Percentiles rank a stretch among this genome's conserved stretches.
phyloP scores from a whole-genome alignment of 192 early-diverging fungal genomes.

The Entophlyctis luteolus region DNA sequence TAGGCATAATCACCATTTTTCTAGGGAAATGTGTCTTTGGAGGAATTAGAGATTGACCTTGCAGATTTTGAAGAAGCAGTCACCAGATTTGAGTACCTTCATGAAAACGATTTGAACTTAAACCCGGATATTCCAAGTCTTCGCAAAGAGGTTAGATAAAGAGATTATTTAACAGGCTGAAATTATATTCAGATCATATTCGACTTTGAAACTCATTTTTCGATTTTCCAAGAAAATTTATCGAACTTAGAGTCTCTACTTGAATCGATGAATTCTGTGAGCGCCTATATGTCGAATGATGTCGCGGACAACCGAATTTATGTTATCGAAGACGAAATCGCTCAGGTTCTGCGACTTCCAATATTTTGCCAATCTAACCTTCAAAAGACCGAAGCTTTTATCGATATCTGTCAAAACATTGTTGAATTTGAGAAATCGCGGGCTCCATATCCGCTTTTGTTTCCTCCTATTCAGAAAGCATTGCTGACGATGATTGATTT shows the following conservation, averaged over 20 bases:
- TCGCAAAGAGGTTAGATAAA: neutral
- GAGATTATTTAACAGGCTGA: neutral
- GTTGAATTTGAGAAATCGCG: neutral
- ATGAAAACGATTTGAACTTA: neutral
- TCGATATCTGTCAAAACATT: neutral
- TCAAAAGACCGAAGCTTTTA: neutral
- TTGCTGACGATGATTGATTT: neutral
- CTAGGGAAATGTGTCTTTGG: too few relatives aligned
- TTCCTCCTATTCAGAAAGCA: neutral
- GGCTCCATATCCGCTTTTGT: neutral
- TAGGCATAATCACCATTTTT: too few relatives aligned
- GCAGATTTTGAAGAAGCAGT: neutral
- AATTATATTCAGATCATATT: too few relatives aligned
- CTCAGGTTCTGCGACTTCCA: neutral
- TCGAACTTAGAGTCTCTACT: too few relatives aligned
- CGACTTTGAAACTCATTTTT: too few relatives aligned
- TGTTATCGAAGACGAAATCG: neutral
- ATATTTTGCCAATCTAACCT: neutral
- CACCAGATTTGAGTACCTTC: neutral
- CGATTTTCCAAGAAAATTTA: too few relatives aligned
- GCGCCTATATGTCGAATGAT: neutral
- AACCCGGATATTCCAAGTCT: neutral
- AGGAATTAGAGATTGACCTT: neutral
- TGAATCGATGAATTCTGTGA: neutral
- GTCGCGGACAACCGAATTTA: neutral